Percentiles rank a stretch among this genome's conserved stretches.
These are phyloP conservation scores for Chalciporus chontae DNA, from an alignment of 768 basidiomycete species.

Conservation along the genomic window DNA sequence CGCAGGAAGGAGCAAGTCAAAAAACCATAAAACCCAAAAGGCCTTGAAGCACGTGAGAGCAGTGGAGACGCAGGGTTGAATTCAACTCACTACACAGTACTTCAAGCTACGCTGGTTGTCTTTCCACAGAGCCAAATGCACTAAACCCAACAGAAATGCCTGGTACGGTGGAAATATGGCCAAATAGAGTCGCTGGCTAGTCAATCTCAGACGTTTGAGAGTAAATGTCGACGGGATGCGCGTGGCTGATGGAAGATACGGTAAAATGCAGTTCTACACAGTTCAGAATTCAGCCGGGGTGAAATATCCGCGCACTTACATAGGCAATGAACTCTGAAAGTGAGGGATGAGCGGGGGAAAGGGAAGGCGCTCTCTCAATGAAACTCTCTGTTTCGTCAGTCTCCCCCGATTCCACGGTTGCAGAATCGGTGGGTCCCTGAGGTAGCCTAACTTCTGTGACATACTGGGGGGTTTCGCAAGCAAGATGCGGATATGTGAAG, in stretches of 20 bases:
- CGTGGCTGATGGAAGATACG: conserved; percentile 42
- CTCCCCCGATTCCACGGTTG: conserved; percentile 22
- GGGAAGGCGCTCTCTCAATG: background rate
- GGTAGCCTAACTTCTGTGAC: conserved; percentile 53
- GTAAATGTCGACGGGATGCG: conserved; percentile 47
- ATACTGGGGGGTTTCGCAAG: conserved; percentile 36
- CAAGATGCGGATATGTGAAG: background rate
- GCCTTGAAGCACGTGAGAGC: conserved; percentile 32
- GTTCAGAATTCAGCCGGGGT: conserved; percentile 8
- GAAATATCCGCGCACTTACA: conserved; percentile 16
- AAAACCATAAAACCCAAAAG: conserved; percentile 65
- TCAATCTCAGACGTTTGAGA: conserved; percentile 47
- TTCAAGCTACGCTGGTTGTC: conserved; percentile 42
- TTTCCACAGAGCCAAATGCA: conserved; percentile 53
- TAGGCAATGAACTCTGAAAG: conserved; percentile 26
- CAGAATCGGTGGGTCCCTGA: conserved; percentile 17
- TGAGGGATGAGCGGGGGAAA: conserved; percentile 14
- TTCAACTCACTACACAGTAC: conserved; percentile 48
- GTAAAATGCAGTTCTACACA: conserved; percentile 40
- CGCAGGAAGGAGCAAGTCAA: conserved; percentile 52
- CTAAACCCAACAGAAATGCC: conserved; percentile 38
- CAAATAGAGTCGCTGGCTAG: conserved; percentile 54
- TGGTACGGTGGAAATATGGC: conserved; percentile 48
- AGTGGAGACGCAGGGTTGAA: background rate
- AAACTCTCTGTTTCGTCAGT: background rate